These are phyloP conservation scores for Pseudozyma flocculosa DNA, from an alignment of 1,284 basidiomycete genomes.

Conservation along the genomic window DNA sequence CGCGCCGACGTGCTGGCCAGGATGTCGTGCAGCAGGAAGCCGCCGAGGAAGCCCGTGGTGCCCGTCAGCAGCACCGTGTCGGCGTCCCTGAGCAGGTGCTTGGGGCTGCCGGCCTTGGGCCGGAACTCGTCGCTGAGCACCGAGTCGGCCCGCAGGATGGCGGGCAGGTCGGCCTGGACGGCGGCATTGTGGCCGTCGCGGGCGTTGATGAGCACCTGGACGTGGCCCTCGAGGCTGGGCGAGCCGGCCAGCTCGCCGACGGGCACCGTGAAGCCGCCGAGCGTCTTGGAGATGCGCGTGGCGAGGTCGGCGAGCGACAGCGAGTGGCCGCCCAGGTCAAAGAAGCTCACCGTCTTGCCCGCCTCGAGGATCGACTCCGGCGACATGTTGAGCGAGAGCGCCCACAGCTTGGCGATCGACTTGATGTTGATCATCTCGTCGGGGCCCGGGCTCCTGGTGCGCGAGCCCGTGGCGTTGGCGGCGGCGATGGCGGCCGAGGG, in stretches of 20 bases:
- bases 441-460: slow-evolving; percentile 24
- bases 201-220: slow-evolving; percentile 40
- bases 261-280: slow-evolving; percentile 52
- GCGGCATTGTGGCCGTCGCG: slow-evolving; percentile 54
- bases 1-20: slow-evolving; percentile 50
- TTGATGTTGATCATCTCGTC: slow-evolving; percentile 43
- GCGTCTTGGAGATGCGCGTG: slow-evolving; percentile 46
- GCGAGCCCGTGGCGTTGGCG: slow-evolving; percentile 28
- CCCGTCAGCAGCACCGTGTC: slow-evolving; percentile 56
- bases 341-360: slow-evolving; percentile 44
- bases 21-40: slow-evolving; percentile 52
- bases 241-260: slow-evolving; percentile 45
- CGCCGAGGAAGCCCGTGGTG: slow-evolving; percentile 57
- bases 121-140: slow-evolving; percentile 46
- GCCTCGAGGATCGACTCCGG: slow-evolving; percentile 35
- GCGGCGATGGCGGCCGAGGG: slow-evolving; percentile 39
- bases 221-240: slow-evolving; percentile 51
- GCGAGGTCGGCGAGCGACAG: slow-evolving; percentile 52
- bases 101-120: slow-evolving; percentile 23
- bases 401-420: slow-evolving; percentile 49
- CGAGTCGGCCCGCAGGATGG: slow-evolving; percentile 49
- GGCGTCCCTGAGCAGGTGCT: slow-evolving; percentile 37
- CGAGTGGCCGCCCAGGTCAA: slow-evolving; percentile 57
- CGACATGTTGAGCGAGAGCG: slow-evolving; percentile 49
- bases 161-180: slow-evolving; percentile 55